Evolutionary conservation across 805 yeast genomes (phyloP).

Genomic region (Candida gorgasii): DNA sequence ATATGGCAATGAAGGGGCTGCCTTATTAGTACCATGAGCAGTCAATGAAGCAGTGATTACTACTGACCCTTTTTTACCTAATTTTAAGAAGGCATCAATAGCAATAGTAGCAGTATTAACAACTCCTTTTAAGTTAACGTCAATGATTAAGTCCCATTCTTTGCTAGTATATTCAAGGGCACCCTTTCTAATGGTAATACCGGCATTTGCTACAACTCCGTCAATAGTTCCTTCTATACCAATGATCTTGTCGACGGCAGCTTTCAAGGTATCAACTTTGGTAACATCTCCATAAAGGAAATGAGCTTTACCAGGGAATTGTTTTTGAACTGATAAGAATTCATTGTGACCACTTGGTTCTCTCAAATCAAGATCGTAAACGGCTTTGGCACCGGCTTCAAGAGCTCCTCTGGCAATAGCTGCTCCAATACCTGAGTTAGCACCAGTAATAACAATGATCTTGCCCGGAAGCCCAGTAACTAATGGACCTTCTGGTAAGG

Average conservation of each 20-base stretch:
- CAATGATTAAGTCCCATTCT: conserved; percentile 30
- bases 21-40: conserved; percentile 41
- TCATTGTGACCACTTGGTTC: conserved; percentile 22
- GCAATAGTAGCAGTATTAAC: conserved; percentile 19
- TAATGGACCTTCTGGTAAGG: conserved; percentile 11
- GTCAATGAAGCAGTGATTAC: conserved; percentile 45
- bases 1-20: conserved; percentile 43
- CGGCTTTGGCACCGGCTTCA: conserved; percentile 80
- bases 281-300: conserved; percentile 11
- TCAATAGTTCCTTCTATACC: conserved; percentile 23
- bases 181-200: conserved; percentile 34
- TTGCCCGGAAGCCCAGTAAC: conserved; percentile 48
- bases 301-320: conserved; percentile 10
- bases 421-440: conserved; percentile 77
- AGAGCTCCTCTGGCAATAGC: conserved; percentile 53
- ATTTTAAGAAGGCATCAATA: conserved; percentile 12
- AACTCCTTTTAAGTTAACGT: conserved; percentile 29
- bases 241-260: conserved; percentile 9
- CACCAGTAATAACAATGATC: conserved; percentile 79
- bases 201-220: conserved; percentile 37
- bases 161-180: conserved; percentile 25
- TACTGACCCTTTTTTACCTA: conserved; percentile 35
- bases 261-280: conserved; percentile 10
- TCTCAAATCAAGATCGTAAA: conserved; percentile 66
- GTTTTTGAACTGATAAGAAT: conserved; percentile 10